Percentiles rank a stretch among this genome's conserved stretches.
These are phyloP conservation scores for Didymella segeticola DNA, from an alignment of 2,329 filamentous ascomycete species.

Conservation along the genomic window DNA sequence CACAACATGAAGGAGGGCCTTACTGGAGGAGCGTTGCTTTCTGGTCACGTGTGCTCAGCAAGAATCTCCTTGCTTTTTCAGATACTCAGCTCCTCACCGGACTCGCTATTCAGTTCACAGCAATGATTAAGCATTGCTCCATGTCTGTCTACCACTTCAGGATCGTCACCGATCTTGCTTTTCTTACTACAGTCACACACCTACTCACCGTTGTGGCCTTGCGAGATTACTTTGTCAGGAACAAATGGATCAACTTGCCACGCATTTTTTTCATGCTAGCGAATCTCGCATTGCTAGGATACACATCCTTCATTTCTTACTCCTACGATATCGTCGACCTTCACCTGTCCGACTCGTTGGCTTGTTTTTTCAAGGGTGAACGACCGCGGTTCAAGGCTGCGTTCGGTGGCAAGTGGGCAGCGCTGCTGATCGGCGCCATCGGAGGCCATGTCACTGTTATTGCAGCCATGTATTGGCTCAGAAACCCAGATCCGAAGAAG, in stretches of 20 bases:
- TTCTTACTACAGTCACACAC: constrained; percentile 42
- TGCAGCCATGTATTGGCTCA: constrained; percentile 38
- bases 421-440: constrained; percentile 37
- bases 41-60: constrained; percentile 41
- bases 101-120: constrained; percentile 41
- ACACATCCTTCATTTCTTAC: constrained; percentile 41
- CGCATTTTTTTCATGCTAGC: constrained; percentile 43
- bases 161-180: constrained; percentile 38
- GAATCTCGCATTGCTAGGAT: constrained; percentile 38
- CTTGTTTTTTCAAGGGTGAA: constrained; percentile 37
- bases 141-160: constrained; percentile 42
- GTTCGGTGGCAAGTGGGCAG: constrained; percentile 38
- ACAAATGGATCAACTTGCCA: constrained; percentile 42
- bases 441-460: constrained; percentile 40
- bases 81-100: constrained; percentile 43
- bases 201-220: constrained; percentile 37
- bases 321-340: constrained; percentile 33
- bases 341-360: constrained; percentile 28
- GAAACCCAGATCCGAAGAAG: constrained; percentile 20
- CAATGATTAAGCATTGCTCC: constrained; percentile 39
- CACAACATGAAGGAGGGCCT: not conserved
- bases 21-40: constrained; percentile 40
- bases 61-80: constrained; percentile 41
- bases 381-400: constrained; percentile 30
- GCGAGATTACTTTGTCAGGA: constrained; percentile 41